Evolutionary conservation across 2,329 filamentous ascomycete species (phyloP).

Genomic region (Coniochaeta sp.): DNA sequence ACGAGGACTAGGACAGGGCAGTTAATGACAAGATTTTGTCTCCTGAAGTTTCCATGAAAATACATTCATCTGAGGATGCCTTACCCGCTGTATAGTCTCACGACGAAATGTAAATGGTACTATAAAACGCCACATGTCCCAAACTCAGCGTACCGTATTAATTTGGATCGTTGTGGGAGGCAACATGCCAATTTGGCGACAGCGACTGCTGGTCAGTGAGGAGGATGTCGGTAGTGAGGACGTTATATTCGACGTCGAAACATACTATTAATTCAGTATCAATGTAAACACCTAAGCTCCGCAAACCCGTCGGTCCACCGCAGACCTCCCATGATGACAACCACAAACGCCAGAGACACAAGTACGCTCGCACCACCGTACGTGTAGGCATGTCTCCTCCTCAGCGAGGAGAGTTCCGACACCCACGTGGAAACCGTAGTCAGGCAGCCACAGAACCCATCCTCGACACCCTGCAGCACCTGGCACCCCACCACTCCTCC

Average conservation of each 20-base stretch:
- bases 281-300: slow-evolving; percentile 29
- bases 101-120: too few relatives aligned
- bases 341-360: slow-evolving; percentile 49
- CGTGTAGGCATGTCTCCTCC: slow-evolving; percentile 49
- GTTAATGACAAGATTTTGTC: too few relatives aligned
- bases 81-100: too few relatives aligned
- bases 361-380: slow-evolving; percentile 60
- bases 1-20: too few relatives aligned
- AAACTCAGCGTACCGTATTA: not conserved
- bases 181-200: too few relatives aligned
- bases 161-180: too few relatives aligned
- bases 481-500: slow-evolving; percentile 54
- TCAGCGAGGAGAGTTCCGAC: slow-evolving; percentile 47
- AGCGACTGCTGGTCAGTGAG: too few relatives aligned
- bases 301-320: slow-evolving; percentile 59
- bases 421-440: slow-evolving; percentile 65
- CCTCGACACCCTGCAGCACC: slow-evolving; percentile 54
- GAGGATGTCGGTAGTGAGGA: too few relatives aligned
- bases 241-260: not conserved
- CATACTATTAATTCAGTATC: not conserved
- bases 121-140: not conserved
- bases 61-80: too few relatives aligned
- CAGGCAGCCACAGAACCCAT: slow-evolving; percentile 61
- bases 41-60: too few relatives aligned
- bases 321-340: slow-evolving; percentile 69